Percentiles rank a stretch among this genome's conserved stretches.
These are phyloP conservation scores for Mortierella sp. DNA, from an alignment of 371 early-diverging fungal genomes.

Conservation along the genomic window DNA sequence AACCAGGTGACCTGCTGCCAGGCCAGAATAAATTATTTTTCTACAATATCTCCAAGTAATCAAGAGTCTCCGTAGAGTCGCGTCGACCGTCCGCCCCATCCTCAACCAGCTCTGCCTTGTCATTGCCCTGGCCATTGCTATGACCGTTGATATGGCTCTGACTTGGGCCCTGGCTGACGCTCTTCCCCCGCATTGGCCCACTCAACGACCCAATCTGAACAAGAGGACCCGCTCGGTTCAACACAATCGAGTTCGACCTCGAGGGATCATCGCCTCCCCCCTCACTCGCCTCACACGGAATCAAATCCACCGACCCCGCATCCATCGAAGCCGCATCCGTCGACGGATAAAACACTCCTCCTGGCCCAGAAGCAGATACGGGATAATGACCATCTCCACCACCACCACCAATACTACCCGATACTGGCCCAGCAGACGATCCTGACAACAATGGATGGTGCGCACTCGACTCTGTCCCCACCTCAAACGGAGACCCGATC, in stretches of 20 bases:
- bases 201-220: not conserved
- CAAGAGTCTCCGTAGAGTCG: slow-evolving; percentile 27
- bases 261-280: slow-evolving; percentile 27
- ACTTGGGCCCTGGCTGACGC: not conserved
- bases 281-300: slow-evolving; percentile 33
- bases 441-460: slow-evolving; percentile 11
- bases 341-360: not conserved
- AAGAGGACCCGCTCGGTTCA: slow-evolving; percentile 1
- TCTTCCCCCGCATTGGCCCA: not conserved
- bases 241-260: slow-evolving; percentile 19
- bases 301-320: slow-evolving; percentile 26
- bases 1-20: not conserved
- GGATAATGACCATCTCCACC: not conserved
- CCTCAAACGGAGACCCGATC: slow-evolving; percentile 29
- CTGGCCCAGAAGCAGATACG: not conserved
- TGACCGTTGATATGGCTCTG: not conserved
- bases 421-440: not conserved
- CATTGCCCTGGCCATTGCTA: too few species aligned
- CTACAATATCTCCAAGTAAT: slow-evolving; percentile 23
- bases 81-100: slow-evolving; percentile 16
- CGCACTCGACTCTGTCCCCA: not conserved
- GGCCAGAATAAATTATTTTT: not conserved
- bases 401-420: not conserved
- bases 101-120: not conserved
- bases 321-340: slow-evolving; percentile 30